Percentiles rank a stretch among this genome's conserved stretches.
These are phyloP conservation scores for Colletotrichum tanaceti DNA, from an alignment of 2,329 filamentous ascomycete species.

Conservation along the genomic window DNA sequence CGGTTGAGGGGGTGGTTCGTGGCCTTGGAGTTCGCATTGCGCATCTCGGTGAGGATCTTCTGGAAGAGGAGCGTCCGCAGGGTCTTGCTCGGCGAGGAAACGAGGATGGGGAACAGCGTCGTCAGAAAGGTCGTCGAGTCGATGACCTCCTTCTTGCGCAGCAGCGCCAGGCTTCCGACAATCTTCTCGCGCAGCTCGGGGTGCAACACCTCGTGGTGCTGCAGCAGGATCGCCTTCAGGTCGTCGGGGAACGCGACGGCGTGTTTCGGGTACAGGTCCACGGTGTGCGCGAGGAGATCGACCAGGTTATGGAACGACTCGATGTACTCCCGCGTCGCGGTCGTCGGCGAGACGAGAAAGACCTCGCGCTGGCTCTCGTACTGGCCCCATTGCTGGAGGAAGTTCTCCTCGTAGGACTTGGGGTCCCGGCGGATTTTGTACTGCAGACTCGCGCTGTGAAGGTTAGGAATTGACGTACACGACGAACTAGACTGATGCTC, in stretches of 20 bases:
- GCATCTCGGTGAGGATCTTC: constrained; percentile 92
- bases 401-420: constrained; percentile 90
- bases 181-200: constrained; percentile 92
- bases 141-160: constrained; percentile 92
- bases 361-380: constrained; percentile 93
- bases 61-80: constrained; percentile 84
- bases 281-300: constrained; percentile 92
- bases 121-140: constrained; percentile 86
- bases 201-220: constrained; percentile 86
- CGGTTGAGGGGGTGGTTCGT: constrained; percentile 94
- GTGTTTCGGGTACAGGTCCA: constrained; percentile 89
- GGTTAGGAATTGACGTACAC: constrained; percentile 45
- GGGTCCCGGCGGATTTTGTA: constrained; percentile 93
- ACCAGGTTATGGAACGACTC: constrained; percentile 91
- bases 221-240: constrained; percentile 81
- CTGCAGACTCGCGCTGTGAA: constrained; percentile 79
- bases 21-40: constrained; percentile 85
- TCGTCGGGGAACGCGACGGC: constrained; percentile 82
- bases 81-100: constrained; percentile 91
- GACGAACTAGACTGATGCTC: constrained; percentile 45
- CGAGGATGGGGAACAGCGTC: constrained; percentile 92
- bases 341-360: constrained; percentile 85
- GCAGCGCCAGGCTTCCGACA: constrained; percentile 86
- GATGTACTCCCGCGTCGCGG: constrained; percentile 80
- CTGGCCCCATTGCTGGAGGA: constrained; percentile 87